Base-by-base conservation (phyloP, 1,284 basidiomycete genomes). In the Vanrija pseudolonga region DNA sequence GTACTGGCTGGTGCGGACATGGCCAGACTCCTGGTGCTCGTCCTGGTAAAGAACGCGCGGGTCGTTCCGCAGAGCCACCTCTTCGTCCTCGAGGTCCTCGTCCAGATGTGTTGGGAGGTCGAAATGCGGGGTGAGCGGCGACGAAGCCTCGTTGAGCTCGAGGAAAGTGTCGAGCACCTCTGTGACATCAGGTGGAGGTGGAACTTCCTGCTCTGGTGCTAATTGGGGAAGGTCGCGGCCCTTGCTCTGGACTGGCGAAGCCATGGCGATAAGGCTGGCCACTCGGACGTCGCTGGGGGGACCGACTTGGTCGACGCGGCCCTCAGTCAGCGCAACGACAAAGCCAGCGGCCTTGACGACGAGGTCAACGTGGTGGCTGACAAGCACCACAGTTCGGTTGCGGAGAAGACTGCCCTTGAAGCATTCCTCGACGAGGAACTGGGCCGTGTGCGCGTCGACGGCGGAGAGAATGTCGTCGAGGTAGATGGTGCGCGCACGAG, bases 341-440 rank as follows among this genome's bases (percentile, higher is more conserved):
- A 66, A 73, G 6, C 64, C 50, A 0, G 70, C 68, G 2, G 56
- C 64, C 6, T 69, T 70, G 15, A 73, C 58, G 45, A 73, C 72
- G 23, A 69, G 74, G 61, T 84, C 83, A 9, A 88, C 77, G 28
- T 86, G 82, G 68, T 91, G 89, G 0, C 87, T 89, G 26, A 88
- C 87, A 14, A 91, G 78, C 18, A 91, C 79, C n/a, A 88, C 78
- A 0, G 87, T 89, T 42, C 85, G 81, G 36, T 78, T 72, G 0
- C 81, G 79, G 23, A 89, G 73, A 0, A 87, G 82, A 2, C 82
- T 81, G 6, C 68, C 71, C 9, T 53, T 51, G n/a, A 76, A 63
- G 56, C 74, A 78, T 52, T 73, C 61, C 18, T 64, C 52, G 46
- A 67, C 62, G 36, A 77, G 63, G 40, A 53, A 69, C 45, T 73